Conservation (phyloP, 2,329 filamentous ascomycete species). For the Ceratocystis smalleyi region DNA sequence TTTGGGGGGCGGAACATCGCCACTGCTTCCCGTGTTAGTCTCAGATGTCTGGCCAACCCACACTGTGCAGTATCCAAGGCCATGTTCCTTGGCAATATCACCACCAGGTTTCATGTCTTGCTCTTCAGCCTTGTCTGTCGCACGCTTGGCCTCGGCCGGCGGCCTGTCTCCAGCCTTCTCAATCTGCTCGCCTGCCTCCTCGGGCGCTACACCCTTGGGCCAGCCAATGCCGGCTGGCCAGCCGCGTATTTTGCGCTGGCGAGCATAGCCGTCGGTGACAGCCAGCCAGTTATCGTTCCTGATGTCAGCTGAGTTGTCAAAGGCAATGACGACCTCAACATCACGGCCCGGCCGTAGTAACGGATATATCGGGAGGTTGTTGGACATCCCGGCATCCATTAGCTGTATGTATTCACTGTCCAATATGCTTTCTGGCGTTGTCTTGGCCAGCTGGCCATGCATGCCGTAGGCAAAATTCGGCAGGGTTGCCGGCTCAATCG, state of each 20-base stretch:
- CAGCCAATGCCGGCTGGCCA: constrained; percentile 95
- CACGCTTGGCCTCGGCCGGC: constrained; percentile 51
- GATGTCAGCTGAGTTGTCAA: constrained; percentile 88
- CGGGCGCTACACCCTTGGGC: constrained; percentile 40
- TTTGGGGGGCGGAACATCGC: constrained; percentile 33
- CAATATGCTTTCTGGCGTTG: constrained; percentile 64
- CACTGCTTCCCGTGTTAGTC: constrained; percentile 31
- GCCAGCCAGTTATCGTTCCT: constrained; percentile 93
- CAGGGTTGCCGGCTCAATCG: constrained; percentile 78
- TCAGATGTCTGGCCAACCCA: constrained; percentile 84
- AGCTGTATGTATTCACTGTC: constrained; percentile 56
- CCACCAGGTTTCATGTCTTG: constrained; percentile 14
- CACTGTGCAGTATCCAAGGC: constrained; percentile 80
- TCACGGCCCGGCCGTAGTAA: constrained; percentile 74
- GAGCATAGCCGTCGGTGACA: constrained; percentile 82
- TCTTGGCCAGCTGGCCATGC: constrained; percentile 55
- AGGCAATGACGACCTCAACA: constrained; percentile 80
- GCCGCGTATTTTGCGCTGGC: constrained; percentile 76
- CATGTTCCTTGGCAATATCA: constrained; percentile 24
- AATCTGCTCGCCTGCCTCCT: constrained; percentile 29
- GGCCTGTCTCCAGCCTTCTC: constrained; percentile 45
- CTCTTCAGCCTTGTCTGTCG: constrained; percentile 40
- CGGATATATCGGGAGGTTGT: constrained; percentile 92
- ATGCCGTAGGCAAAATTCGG: constrained; percentile 82
- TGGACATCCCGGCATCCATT: constrained; percentile 98